Evolutionary conservation across 768 basidiomycete genomes (phyloP).

Genomic region (Hebeloma cylindrosporum): DNA sequence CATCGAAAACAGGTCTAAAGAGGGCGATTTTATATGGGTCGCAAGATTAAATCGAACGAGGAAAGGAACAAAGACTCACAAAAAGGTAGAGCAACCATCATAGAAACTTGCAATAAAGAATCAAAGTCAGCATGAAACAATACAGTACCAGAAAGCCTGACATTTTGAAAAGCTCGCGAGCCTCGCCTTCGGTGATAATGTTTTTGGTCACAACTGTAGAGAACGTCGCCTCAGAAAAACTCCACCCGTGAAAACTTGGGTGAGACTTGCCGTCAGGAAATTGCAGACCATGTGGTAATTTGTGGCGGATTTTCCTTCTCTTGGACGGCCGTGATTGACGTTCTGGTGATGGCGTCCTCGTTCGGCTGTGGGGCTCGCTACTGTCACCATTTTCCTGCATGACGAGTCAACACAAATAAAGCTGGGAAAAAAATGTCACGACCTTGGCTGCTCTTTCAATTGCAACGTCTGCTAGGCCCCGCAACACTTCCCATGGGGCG

Average conservation of each 20-base stretch:
- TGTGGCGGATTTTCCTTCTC: conserved; percentile 71
- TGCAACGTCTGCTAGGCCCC: conserved; percentile 80
- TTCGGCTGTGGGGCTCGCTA: conserved; percentile 74
- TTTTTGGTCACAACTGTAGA: conserved; percentile 78
- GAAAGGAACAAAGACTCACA: conserved; percentile 17
- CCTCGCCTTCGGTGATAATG: conserved; percentile 79
- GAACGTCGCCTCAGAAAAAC: conserved; percentile 12
- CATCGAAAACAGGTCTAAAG: conserved; percentile 77
- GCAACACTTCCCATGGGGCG: conserved; percentile 84
- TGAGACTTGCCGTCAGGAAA: conserved; percentile 71
- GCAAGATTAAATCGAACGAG: neutral
- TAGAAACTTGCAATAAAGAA: conserved; percentile 61
- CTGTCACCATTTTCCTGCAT: conserved; percentile 72
- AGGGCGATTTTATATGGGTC: too few species aligned
- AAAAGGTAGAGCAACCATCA: conserved; percentile 74
- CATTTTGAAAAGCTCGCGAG: conserved; percentile 85
- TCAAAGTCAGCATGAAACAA: conserved; percentile 3
- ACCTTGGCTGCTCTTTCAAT: conserved; percentile 79
- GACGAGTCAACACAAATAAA: neutral
- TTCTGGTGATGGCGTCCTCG: conserved; percentile 72
- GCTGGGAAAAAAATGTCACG: conserved; percentile 13
- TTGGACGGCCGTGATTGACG: conserved; percentile 67
- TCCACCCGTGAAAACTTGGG: conserved; percentile 1
- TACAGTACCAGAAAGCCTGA: conserved; percentile 34
- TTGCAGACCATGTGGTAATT: conserved; percentile 51